Conservation (phyloP, 129 eudicot species). For the Sambucus nigra region DNA sequence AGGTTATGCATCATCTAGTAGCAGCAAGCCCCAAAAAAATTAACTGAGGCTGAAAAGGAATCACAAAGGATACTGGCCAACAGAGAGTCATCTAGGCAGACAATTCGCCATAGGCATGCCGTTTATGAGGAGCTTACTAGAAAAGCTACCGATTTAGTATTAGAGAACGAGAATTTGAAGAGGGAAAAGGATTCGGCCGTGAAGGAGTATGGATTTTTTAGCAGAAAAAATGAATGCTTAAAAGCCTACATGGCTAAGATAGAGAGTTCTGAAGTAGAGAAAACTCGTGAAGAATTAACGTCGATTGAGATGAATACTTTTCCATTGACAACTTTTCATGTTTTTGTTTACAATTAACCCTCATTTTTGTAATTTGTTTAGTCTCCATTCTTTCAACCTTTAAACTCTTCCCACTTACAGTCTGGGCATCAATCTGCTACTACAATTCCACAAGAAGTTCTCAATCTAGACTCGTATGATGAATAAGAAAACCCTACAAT, state of each 20-base stretch:
- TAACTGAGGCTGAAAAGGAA: conserved; percentile 51
- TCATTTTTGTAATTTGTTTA: conserved; percentile 32
- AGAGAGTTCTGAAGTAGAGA: conserved; percentile 17
- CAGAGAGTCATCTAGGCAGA: conserved; percentile 81
- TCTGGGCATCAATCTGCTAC: conserved; percentile 19
- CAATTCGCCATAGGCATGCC: conserved; percentile 81
- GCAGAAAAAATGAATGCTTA: conserved; percentile 38
- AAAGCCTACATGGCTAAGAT: conserved; percentile 41
- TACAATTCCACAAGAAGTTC: conserved; percentile 20
- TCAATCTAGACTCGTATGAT: conserved; percentile 12
- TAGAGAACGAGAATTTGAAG: conserved; percentile 70
- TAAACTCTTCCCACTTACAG: conserved; percentile 21
- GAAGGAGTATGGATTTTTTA: conserved; percentile 30
- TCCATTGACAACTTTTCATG: conserved; percentile 20
- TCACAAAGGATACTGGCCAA: conserved; percentile 71
- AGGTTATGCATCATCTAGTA: conserved; percentile 20
- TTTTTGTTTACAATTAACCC: conserved; percentile 24
- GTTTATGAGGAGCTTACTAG: conserved; percentile 46
- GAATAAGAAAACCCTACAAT: conserved; percentile 24
- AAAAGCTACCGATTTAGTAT: conserved; percentile 56
- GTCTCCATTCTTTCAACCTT: conserved; percentile 18
- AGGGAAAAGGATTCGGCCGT: conserved; percentile 50
- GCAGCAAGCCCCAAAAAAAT: conserved; percentile 31
- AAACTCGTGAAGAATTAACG: conserved; percentile 14
- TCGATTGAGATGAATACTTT: conserved; percentile 21